These are phyloP conservation scores for Lichina pygmaea DNA, from an alignment of 495 filamentous ascomycete species.

Conservation along the genomic window DNA sequence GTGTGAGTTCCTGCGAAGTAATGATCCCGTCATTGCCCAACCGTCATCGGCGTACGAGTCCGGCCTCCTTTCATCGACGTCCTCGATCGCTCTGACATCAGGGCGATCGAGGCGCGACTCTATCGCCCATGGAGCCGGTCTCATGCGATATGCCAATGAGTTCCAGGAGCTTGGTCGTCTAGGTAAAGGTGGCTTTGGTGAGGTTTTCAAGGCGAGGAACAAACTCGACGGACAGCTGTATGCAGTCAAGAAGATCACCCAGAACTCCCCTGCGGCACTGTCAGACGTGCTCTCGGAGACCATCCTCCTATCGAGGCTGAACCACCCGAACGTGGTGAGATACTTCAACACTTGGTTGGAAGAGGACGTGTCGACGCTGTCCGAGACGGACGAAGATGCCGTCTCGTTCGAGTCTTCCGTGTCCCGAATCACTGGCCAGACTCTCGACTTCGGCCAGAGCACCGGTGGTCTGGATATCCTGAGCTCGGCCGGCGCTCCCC, in stretches of 20 bases:
- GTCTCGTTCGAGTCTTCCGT: conserved; percentile 21
- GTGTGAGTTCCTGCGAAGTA: conserved; percentile 58
- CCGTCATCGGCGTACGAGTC: conserved; percentile 5
- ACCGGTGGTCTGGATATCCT: conserved; percentile 81
- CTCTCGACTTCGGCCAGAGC: conserved; percentile 30
- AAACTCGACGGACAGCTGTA: conserved; percentile 82
- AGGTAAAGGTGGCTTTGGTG: conserved; percentile 84
- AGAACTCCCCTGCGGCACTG: conserved; percentile 49
- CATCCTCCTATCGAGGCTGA: conserved; percentile 65
- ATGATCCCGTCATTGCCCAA: conserved; percentile 22
- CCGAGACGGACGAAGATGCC: conserved; percentile 27
- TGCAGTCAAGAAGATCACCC: conserved; percentile 86
- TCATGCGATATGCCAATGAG: conserved; percentile 60
- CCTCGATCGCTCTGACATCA: conserved; percentile 13
- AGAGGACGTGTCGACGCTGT: conserved; percentile 22
- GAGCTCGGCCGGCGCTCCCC: conserved; percentile 60
- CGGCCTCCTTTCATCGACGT: background rate
- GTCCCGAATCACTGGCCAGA: conserved; percentile 7
- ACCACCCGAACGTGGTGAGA: conserved; percentile 85
- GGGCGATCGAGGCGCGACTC: conserved; percentile 23
- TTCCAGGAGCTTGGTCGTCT: conserved; percentile 73
- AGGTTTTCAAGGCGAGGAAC: conserved; percentile 90
- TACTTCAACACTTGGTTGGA: conserved; percentile 94
- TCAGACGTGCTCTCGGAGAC: conserved; percentile 80
- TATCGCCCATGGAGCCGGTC: conserved; percentile 12